Evolutionary conservation across 768 basidiomycete species (phyloP), one percentile per base, ranked within the genome.

Genomic region (Symmetrospora coprosmae): DNA sequence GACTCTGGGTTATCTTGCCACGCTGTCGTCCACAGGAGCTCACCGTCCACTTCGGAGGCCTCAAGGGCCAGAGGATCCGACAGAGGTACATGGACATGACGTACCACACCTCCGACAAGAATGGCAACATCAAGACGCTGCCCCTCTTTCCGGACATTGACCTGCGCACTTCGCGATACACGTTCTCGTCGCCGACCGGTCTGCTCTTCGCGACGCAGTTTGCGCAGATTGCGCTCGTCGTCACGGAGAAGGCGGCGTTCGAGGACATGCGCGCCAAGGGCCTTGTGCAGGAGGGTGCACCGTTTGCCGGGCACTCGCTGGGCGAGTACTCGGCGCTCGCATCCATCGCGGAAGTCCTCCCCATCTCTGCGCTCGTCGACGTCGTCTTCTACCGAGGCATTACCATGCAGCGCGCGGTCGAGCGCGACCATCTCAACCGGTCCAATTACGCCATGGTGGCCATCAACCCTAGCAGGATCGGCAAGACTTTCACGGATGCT

Each of bases 1-100:
- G 92, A 19, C n/a, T 38, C 37, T 9, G 37, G n/a, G 9, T n/a
- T 46, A 13, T 25, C 43, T 46, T 46, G 13, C 43, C 43, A 46
- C 9, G 11, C 25, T 23, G 11, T 38, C 11, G n/a, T 38, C 37
- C 43, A 25, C 94, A 90, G 78, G 83, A 86, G 74, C 89, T 96
- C 78, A 99, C 90, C 0, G 84, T 99, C 67, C 92, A 99, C 74
- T 99, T 99, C 66, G 94, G 94, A 77, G 94, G 94, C 71, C 87
- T 97, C 74, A 96, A 96, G 75, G 94, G 94, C 38, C 92, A 97
- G 72, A 91, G 84, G 2, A 97, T 97, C 65, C 86, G 94, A 28
- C 86, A 91, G 68, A 83, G 94, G n/a, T 99, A 99, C 75, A 97
- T 97, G 88, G 90, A 91, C 67, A 94, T 99, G 86, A 85, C 86